These are phyloP conservation scores for Angomonas deanei DNA, from an alignment of 208 protist genomes.

Conservation along the genomic window DNA sequence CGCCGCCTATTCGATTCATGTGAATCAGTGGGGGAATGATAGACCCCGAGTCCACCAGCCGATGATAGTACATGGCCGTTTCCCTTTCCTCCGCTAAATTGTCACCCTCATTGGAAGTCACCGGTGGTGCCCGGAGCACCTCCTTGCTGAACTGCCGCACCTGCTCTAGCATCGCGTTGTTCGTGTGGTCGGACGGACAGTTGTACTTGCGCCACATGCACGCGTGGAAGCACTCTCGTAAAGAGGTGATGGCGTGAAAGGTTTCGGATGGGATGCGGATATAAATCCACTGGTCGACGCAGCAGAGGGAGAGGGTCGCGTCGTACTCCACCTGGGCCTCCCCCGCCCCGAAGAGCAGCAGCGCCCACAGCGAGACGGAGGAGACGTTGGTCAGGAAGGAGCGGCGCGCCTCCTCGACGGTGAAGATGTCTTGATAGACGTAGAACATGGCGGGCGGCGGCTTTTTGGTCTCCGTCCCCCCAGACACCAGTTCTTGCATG, in stretches of 20 bases:
- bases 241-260: slow-evolving; percentile 26
- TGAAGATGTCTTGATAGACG: slow-evolving; percentile 75
- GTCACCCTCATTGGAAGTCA: neutral
- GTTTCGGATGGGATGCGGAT: slow-evolving; percentile 40
- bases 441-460: slow-evolving; percentile 59
- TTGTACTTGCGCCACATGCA: slow-evolving; percentile 60
- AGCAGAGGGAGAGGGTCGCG: slow-evolving; percentile 37
- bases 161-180: slow-evolving; percentile 42
- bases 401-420: slow-evolving; percentile 35
- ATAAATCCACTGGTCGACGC: slow-evolving; percentile 72
- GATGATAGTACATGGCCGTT: slow-evolving; percentile 4
- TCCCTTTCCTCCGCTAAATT: neutral
- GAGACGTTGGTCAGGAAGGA: slow-evolving; percentile 75
- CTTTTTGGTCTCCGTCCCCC: neutral
- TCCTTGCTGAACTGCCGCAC: slow-evolving; percentile 47
- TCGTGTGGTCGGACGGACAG: slow-evolving; percentile 38
- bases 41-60: slow-evolving; percentile 20
- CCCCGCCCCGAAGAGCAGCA: slow-evolving; percentile 77
- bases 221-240: slow-evolving; percentile 41
- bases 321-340: slow-evolving; percentile 55
- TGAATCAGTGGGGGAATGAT: slow-evolving; percentile 24
- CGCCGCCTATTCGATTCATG: neutral
- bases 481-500: slow-evolving; percentile 13
- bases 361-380: slow-evolving; percentile 66
- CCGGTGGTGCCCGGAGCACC: slow-evolving; percentile 51